Evolutionary conservation across 1,284 basidiomycete species (phyloP).

Genomic region (Cutaneotrichosporon dermatis): DNA sequence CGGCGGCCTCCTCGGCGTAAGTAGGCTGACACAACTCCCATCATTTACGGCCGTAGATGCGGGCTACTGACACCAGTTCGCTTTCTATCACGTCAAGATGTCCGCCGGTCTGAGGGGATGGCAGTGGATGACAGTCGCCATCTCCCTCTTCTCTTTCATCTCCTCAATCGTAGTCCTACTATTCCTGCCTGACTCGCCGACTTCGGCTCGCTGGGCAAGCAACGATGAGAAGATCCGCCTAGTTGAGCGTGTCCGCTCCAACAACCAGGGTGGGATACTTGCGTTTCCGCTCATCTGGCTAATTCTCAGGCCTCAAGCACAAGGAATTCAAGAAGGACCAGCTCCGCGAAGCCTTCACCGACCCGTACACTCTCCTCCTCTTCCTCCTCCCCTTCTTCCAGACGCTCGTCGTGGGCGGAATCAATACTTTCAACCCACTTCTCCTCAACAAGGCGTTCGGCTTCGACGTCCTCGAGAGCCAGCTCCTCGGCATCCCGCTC

Average conservation of each 20-base stretch:
- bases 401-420: constrained; percentile 32
- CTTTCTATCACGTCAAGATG: constrained; percentile 1
- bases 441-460: constrained; percentile 27
- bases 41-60: too few species aligned
- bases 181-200: constrained; percentile 33
- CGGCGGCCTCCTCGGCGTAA: constrained; percentile 6
- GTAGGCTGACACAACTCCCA: background rate
- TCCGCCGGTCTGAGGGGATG: constrained; percentile 21
- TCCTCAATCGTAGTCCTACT: constrained; percentile 20
- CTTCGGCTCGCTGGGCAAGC: constrained; percentile 28
- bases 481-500: constrained; percentile 26
- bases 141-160: constrained; percentile 20
- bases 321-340: constrained; percentile 28
- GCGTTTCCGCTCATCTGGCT: background rate
- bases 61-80: background rate
- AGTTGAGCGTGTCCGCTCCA: constrained; percentile 36
- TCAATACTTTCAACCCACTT: constrained; percentile 24
- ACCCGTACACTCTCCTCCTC: constrained; percentile 30
- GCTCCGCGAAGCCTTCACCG: constrained; percentile 26
- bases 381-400: constrained; percentile 30
- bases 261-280: constrained; percentile 28
- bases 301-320: constrained; percentile 21
- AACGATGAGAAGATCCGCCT: constrained; percentile 28
- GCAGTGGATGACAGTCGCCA: constrained; percentile 32
- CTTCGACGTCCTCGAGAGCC: constrained; percentile 15